These are phyloP conservation scores for Nannochloropsis salina DNA, from an alignment of 108 stramenopile genomes.

Conservation along the genomic window DNA sequence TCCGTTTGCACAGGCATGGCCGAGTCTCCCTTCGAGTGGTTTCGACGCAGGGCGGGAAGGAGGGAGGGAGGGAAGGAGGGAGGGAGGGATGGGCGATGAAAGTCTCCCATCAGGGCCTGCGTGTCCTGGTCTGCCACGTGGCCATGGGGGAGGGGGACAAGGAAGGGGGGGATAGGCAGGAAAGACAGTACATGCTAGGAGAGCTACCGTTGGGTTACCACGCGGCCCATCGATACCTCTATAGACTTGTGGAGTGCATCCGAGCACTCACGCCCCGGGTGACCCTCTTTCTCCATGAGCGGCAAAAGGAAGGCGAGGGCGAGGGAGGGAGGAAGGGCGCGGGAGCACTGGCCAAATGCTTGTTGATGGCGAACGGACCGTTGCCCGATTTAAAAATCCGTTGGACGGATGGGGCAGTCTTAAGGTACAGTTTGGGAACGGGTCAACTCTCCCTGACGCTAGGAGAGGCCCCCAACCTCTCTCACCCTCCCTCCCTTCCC, in stretches of 20 bases:
- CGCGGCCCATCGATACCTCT: not conserved
- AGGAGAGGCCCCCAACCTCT: not conserved
- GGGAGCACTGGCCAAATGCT: not conserved
- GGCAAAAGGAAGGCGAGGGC: not conserved
- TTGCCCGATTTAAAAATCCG: not conserved
- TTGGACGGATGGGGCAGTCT: not conserved
- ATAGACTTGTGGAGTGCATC: not conserved
- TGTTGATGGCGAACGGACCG: not conserved
- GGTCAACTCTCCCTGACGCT: not conserved
- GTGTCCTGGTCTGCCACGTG: not conserved
- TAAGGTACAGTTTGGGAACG: not conserved
- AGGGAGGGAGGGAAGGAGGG: slow-evolving; percentile 2
- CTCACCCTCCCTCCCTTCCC: not conserved
- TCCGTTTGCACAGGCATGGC: not conserved
- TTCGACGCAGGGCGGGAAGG: not conserved
- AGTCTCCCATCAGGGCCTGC: not conserved
- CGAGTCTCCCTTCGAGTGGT: not conserved
- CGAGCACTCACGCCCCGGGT: not conserved
- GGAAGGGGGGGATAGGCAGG: not conserved
- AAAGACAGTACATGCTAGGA: not conserved
- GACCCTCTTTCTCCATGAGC: not conserved
- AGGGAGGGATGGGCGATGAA: slow-evolving; percentile 1
- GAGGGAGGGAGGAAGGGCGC: not conserved
- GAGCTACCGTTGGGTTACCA: not conserved
- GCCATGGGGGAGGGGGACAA: not conserved